A percentile compares a stretch with the other conserved stretches of the same genome.
These are phyloP conservation scores for Magnolia officinalis DNA, from an alignment of 164 flowering plant species.

Conservation along the genomic window DNA sequence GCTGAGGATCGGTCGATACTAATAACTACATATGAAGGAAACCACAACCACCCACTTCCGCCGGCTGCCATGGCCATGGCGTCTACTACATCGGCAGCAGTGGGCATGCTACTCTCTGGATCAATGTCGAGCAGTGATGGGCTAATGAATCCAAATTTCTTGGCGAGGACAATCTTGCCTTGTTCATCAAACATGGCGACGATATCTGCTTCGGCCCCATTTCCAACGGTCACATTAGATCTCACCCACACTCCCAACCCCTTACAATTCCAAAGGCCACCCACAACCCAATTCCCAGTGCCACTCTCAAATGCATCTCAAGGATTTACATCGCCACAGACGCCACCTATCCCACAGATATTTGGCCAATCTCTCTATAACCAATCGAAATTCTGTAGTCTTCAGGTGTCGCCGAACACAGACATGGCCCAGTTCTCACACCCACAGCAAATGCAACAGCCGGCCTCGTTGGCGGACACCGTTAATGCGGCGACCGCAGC, in stretches of 20 bases:
- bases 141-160: slow-evolving; percentile 46
- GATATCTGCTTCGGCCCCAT: slow-evolving; percentile 83
- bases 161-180: slow-evolving; percentile 45
- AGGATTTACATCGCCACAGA: neutral
- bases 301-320: slow-evolving; percentile 34
- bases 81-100: slow-evolving; percentile 73
- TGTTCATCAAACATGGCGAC: slow-evolving; percentile 63
- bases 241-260: slow-evolving; percentile 52
- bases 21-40: slow-evolving; percentile 76
- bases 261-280: slow-evolving; percentile 48
- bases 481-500: slow-evolving; percentile 45
- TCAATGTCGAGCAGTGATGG: slow-evolving; percentile 73
- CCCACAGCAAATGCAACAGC: slow-evolving; percentile 12
- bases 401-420: slow-evolving; percentile 47
- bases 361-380: slow-evolving; percentile 55
- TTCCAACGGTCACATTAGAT: slow-evolving; percentile 79
- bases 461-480: slow-evolving; percentile 28
- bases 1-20: slow-evolving; percentile 66
- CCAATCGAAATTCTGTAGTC: slow-evolving; percentile 69
- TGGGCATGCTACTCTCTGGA: slow-evolving; percentile 68
- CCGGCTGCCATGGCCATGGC: slow-evolving; percentile 90
- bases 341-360: slow-evolving; percentile 37
- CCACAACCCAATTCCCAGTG: slow-evolving; percentile 40
- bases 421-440: slow-evolving; percentile 17
- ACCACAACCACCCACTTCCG: slow-evolving; percentile 89